A percentile compares a stretch with the other conserved stretches of the same genome.
Evolutionary conservation across 2,329 filamentous ascomycete species (phyloP).

Genomic region (Epichloe coenophiala): DNA sequence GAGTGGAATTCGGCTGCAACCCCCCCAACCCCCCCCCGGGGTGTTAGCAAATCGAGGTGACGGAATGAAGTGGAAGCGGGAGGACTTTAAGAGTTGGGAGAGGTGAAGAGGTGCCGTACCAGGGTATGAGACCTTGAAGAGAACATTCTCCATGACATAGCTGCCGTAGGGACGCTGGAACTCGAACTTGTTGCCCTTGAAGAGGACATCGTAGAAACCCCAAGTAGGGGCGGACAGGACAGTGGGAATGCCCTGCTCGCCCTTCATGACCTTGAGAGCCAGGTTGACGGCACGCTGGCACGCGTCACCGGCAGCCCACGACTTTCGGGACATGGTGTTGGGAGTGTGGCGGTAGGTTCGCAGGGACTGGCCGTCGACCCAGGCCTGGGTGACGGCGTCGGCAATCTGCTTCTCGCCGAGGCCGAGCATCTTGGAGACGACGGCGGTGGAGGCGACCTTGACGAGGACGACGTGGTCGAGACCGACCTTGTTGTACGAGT

Average conservation of each 20-base stretch:
- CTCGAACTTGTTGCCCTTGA: slow-evolving; percentile 89
- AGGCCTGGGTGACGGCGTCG: slow-evolving; percentile 91
- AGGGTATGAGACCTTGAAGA: slow-evolving; percentile 99
- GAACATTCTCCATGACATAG: slow-evolving; percentile 99
- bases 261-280: slow-evolving; percentile 79
- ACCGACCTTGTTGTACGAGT: slow-evolving; percentile 98
- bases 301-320: slow-evolving; percentile 95
- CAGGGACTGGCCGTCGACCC: slow-evolving; percentile 91
- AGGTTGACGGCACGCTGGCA: slow-evolving; percentile 92
- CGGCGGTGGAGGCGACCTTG: slow-evolving; percentile 91
- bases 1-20: slow-evolving; percentile 84
- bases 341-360: slow-evolving; percentile 94
- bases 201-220: slow-evolving; percentile 98
- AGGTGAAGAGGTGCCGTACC: slow-evolving; percentile 38
- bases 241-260: slow-evolving; percentile 81
- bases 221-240: slow-evolving; percentile 85
- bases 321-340: slow-evolving; percentile 99
- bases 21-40: no score
- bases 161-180: slow-evolving; percentile 94
- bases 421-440: slow-evolving; percentile 90
- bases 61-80: no score
- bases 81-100: background rate
- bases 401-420: slow-evolving; percentile 81
- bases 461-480: slow-evolving; percentile 95
- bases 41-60: background rate